Conservation (phyloP, 805 yeast genomes). For the Candida maesae region DNA sequence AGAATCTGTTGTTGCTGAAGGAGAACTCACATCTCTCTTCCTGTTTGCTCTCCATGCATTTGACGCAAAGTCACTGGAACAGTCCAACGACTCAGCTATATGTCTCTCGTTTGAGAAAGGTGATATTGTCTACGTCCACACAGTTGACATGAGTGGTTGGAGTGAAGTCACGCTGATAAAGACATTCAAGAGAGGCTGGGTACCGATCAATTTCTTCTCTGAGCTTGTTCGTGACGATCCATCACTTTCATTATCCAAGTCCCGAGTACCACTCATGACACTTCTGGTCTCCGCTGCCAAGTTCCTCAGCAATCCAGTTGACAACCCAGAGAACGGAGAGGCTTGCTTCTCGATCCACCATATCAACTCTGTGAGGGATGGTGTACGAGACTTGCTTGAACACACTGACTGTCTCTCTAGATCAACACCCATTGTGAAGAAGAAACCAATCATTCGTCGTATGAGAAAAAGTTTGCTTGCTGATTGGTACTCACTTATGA, state of each 20-base stretch:
- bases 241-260: slow-evolving; percentile 48
- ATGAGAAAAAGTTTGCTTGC: slow-evolving; percentile 67
- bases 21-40: slow-evolving; percentile 51
- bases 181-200: slow-evolving; percentile 72
- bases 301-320: slow-evolving; percentile 61
- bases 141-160: slow-evolving; percentile 82
- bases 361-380: slow-evolving; percentile 68
- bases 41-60: slow-evolving; percentile 57
- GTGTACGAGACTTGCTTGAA: slow-evolving; percentile 60
- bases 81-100: slow-evolving; percentile 63
- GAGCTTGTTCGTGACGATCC: slow-evolving; percentile 34
- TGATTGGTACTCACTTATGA: slow-evolving; percentile 77
- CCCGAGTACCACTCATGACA: slow-evolving; percentile 47
- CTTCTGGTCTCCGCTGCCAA: slow-evolving; percentile 61
- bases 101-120: slow-evolving; percentile 68
- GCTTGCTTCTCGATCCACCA: slow-evolving; percentile 22
- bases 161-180: slow-evolving; percentile 75
- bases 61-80: slow-evolving; percentile 54
- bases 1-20: slow-evolving; percentile 23
- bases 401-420: slow-evolving; percentile 73
- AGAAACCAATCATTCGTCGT: slow-evolving; percentile 55
- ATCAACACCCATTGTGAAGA: slow-evolving; percentile 64
- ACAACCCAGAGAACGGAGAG: slow-evolving; percentile 35
- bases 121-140: slow-evolving; percentile 74
- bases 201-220: slow-evolving; percentile 76